These are phyloP conservation scores for Candida sp. DNA, from an alignment of 1,139 yeast species.

Conservation along the genomic window DNA sequence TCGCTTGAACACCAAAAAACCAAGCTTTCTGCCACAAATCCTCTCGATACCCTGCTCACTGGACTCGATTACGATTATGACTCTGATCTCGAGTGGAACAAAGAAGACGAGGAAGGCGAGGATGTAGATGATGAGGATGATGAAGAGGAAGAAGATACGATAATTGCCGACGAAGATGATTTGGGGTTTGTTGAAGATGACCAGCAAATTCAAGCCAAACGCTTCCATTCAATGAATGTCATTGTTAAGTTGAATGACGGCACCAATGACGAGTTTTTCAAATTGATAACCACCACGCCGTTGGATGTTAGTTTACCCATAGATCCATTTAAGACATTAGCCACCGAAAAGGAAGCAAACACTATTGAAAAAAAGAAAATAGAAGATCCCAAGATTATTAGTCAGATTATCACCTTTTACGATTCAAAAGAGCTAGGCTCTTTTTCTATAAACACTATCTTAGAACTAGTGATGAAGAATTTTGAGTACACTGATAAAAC, in stretches of 20 bases:
- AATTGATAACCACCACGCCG: slow-evolving; percentile 28
- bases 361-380: slow-evolving; percentile 4
- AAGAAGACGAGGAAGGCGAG: slow-evolving; percentile 58
- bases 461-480: slow-evolving; percentile 2
- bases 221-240: slow-evolving; percentile 63
- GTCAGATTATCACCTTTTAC: slow-evolving; percentile 1
- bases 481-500: slow-evolving; percentile 1
- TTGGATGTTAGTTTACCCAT: slow-evolving; percentile 48
- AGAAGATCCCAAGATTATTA: background rate
- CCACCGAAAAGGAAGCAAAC: background rate
- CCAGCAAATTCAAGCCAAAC: slow-evolving; percentile 33
- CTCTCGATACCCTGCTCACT: slow-evolving; percentile 38
- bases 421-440: slow-evolving; percentile 1
- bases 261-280: slow-evolving; percentile 25
- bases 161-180: slow-evolving; percentile 62
- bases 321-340: slow-evolving; percentile 47
- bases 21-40: slow-evolving; percentile 30
- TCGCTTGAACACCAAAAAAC: slow-evolving; percentile 27
- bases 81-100: slow-evolving; percentile 78
- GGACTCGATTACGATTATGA: slow-evolving; percentile 67
- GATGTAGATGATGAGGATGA: slow-evolving; percentile 50
- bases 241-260: slow-evolving; percentile 43
- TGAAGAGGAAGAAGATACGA: slow-evolving; percentile 63
- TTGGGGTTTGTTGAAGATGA: slow-evolving; percentile 70
- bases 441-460: slow-evolving; percentile 1